Evolutionary conservation across 768 basidiomycete genomes (phyloP).

Genomic region (Cystofilobasidium ferigula): DNA sequence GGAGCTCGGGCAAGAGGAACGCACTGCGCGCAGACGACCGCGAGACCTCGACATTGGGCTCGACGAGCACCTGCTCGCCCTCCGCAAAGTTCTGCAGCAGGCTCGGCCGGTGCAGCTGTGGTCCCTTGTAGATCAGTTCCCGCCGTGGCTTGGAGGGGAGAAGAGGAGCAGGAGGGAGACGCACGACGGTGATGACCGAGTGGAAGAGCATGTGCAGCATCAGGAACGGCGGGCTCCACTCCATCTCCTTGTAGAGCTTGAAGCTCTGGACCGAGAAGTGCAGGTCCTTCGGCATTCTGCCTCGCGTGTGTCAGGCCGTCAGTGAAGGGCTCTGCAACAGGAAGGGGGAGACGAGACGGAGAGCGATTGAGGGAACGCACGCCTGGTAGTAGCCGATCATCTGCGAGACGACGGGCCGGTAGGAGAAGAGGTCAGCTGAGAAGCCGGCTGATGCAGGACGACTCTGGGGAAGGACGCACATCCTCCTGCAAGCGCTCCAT

Average conservation of each 20-base stretch:
- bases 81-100: constrained; percentile 19
- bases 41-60: constrained; percentile 25
- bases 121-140: no score
- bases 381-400: constrained; percentile 22
- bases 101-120: constrained; percentile 24
- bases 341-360: background rate
- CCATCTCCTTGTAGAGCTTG: constrained; percentile 14
- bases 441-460: no score
- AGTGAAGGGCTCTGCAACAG: background rate
- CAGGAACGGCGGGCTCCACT: constrained; percentile 4
- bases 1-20: background rate
- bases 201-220: constrained; percentile 16
- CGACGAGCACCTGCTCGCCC: constrained; percentile 22
- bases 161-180: background rate
- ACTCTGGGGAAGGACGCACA: no score
- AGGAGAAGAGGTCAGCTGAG: no score
- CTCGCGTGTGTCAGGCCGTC: background rate
- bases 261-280: constrained; percentile 22
- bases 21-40: constrained; percentile 22
- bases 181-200: no score
- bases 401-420: no score
- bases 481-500: constrained; percentile 20
- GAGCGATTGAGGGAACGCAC: background rate
- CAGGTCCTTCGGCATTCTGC: constrained; percentile 12
- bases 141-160: background rate